Evolutionary conservation across 768 basidiomycete species (phyloP).

Genomic region (Tephrocybe sp.): DNA sequence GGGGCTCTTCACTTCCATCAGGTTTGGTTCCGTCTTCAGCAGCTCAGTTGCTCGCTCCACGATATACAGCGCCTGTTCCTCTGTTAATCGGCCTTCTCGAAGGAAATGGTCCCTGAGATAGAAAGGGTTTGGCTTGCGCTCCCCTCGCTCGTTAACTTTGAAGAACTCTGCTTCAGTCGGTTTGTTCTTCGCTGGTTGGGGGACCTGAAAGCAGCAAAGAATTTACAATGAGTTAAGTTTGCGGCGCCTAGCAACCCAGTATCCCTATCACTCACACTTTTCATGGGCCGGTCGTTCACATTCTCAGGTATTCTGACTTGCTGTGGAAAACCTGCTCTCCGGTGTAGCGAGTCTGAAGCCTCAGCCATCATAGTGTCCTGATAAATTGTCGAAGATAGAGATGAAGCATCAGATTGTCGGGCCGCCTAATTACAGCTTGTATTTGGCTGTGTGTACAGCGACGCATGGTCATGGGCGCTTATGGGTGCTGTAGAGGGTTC

Average conservation of each 20-base stretch:
- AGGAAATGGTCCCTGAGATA: constrained; percentile 91
- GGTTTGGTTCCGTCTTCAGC: constrained; percentile 75
- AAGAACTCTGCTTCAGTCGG: constrained; percentile 81
- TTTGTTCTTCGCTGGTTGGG: constrained; percentile 58
- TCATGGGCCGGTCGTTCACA: constrained; percentile 18
- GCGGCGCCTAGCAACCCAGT: constrained; percentile 1
- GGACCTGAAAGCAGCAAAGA: constrained; percentile 47
- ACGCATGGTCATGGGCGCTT: no score
- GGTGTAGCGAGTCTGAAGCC: constrained; percentile 5
- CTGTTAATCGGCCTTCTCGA: constrained; percentile 79
- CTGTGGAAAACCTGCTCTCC: constrained; percentile 17
- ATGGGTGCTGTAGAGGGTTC: no score
- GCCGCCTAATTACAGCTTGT: constrained; percentile 9
- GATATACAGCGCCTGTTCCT: constrained; percentile 85
- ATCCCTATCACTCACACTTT: constrained; percentile 14
- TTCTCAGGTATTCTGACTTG: constrained; percentile 13
- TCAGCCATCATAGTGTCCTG: constrained; percentile 10
- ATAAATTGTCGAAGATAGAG: constrained; percentile 12
- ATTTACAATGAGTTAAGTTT: not conserved
- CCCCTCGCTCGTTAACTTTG: constrained; percentile 46
- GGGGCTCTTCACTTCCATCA: constrained; percentile 84
- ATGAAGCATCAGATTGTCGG: constrained; percentile 21
- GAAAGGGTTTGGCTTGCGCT: constrained; percentile 67
- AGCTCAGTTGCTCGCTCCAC: constrained; percentile 66
- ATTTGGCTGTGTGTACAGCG: constrained; percentile 20